Base-by-base conservation (phyloP, 257 asterid genomes). In the Solanum tacnaense region DNA sequence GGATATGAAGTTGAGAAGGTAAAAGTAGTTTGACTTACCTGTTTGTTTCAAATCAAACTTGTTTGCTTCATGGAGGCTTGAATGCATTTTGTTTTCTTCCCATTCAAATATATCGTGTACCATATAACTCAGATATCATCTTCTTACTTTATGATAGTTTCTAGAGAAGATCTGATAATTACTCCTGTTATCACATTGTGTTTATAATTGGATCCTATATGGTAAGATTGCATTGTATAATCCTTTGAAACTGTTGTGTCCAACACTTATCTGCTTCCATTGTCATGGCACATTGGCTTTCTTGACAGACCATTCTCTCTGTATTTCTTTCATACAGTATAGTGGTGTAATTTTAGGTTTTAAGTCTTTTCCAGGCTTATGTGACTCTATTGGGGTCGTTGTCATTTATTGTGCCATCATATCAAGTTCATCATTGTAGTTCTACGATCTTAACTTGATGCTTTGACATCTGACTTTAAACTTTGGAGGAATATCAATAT, bases 1-100 rank as follows among this genome's bases (percentile, higher is more conserved):
- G 96, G 95, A 84, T 91, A 93, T 89, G 92, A 93, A 91, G 93
- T 95, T 58, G 94, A 97, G 89, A 96, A 93, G 96, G 99, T 94
- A 91, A 92, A 88, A 65, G 4, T 67, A 35, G 46, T 87, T 49
- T 72, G 71, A 86, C 44, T 87, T 62, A 84, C 86, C 78, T 74
- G 31, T 41, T 86, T 44, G 39, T 75, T 82, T 86, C 62, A 71
- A 46, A 58, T 78, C 27, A 67, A 35, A 21, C 56, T 34, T 56
- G 38, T 20, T 56, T 49, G 39, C n/a, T 71, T n/a, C 20, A 13
- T 76, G 36, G 56, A 60, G 18, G 32, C 29, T 32, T 70, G 82
- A 27, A 41, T 60, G 79, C 62, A 27, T 23, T 49, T 52, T 18
- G 27, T 86, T 72, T 73, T n/a, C 18, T 74, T 29, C 52, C 29